A percentile compares a stretch with the other conserved stretches of the same genome.
Conservation (phyloP, 768 basidiomycete species). For the Tricholoma saponaceum region DNA sequence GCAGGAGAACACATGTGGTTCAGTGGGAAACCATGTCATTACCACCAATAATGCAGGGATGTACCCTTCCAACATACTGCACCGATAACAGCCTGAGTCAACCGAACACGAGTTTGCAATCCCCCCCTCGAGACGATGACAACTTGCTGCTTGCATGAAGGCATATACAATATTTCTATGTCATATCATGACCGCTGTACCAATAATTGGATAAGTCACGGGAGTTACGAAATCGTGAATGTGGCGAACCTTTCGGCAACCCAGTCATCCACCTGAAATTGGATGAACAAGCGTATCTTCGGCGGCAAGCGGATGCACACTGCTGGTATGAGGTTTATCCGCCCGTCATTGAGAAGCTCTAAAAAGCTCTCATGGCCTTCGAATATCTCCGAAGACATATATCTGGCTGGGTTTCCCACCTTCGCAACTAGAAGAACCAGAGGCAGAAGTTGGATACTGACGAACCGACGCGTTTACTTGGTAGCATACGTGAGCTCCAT, state of each 20-base stretch:
- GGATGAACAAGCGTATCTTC: conserved; percentile 19
- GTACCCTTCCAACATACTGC: too few species aligned
- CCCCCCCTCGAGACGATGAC: conserved; percentile 26
- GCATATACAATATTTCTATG: conserved; percentile 58
- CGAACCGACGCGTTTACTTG: conserved; percentile 49
- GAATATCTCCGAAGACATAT: conserved; percentile 39
- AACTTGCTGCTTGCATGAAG: conserved; percentile 34
- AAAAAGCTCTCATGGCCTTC: conserved; percentile 40
- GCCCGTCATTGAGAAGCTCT: conserved; percentile 35
- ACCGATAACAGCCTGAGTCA: too few species aligned
- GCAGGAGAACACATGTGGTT: too few species aligned
- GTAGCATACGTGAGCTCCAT: conserved; percentile 52
- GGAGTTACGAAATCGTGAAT: not conserved
- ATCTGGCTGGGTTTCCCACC: conserved; percentile 35
- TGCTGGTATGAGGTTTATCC: conserved; percentile 12
- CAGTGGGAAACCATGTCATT: too few species aligned
- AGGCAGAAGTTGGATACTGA: conserved; percentile 39
- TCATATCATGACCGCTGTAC: conserved; percentile 64
- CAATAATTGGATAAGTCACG: not conserved
- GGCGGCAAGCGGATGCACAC: conserved; percentile 7
- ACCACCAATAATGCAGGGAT: too few species aligned
- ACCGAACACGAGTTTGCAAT: too few species aligned
- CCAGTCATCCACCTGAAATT: conserved; percentile 22
- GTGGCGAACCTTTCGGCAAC: conserved; percentile 19
- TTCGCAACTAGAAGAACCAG: conserved; percentile 35